phyloP scores from a whole-genome alignment of 345 rosid genomes.

The Stellera chamaejasme region DNA sequence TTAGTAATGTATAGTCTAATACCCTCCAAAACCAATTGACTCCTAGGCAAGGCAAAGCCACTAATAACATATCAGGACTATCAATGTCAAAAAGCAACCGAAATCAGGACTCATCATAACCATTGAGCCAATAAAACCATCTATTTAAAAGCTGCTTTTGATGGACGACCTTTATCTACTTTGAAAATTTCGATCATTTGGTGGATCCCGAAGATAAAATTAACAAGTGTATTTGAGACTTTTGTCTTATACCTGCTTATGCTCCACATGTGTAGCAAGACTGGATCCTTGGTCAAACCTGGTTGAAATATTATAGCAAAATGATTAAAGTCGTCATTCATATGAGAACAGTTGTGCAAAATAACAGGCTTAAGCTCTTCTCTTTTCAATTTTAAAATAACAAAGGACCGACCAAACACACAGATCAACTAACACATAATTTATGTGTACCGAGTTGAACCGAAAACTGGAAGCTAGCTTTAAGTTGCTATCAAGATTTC shows the following conservation, averaged over 20 bases:
- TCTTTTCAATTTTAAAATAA: background rate
- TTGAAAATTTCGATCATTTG: slow-evolving; percentile 4
- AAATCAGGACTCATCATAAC: slow-evolving; percentile 6
- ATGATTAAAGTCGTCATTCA: slow-evolving; percentile 8
- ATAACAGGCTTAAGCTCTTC: background rate
- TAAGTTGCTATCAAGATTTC: background rate
- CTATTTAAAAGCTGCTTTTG: slow-evolving; percentile 4
- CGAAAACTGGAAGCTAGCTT: background rate
- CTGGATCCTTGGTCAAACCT: slow-evolving; percentile 13
- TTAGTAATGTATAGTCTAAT: no score
- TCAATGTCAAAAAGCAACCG: slow-evolving; percentile 16
- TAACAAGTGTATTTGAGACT: background rate
- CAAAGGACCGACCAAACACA: slow-evolving; percentile 18
- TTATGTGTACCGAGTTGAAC: slow-evolving; percentile 15
- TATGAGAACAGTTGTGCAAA: slow-evolving; percentile 6
- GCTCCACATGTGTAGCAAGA: slow-evolving; percentile 8
- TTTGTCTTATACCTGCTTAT: slow-evolving; percentile 7
- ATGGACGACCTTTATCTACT: slow-evolving; percentile 7
- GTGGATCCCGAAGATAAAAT: slow-evolving; percentile 14
- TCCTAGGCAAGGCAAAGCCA: no score
- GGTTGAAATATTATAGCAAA: slow-evolving; percentile 15
- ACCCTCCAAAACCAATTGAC: no score
- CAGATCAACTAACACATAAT: slow-evolving; percentile 40
- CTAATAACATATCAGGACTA: background rate
- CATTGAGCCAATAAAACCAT: slow-evolving; percentile 30